Base-by-base conservation (phyloP, 495 filamentous ascomycete genomes). In the Penicillium angulare region DNA sequence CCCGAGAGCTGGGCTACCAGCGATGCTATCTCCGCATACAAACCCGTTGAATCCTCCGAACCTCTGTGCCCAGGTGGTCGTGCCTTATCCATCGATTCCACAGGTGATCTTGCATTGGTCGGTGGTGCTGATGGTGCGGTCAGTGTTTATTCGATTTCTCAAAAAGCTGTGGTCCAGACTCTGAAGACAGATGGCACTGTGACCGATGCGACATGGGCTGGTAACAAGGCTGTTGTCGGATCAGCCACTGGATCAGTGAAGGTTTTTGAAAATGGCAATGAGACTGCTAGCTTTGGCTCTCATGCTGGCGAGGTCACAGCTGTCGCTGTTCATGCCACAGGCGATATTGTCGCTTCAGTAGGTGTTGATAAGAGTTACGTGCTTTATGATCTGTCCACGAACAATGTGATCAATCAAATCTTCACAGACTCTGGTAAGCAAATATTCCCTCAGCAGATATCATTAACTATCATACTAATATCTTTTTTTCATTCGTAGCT, bases 341-440 rank as follows among this genome's bases (percentile, higher is more conserved):
- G 84, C 24, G 84, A 90, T 17, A 85, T 98, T 52, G 72, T 96
- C 17, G 92, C 87, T 8, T 96, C 91, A 0, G 84, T 92, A 23
- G 93, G 93, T 42, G 80, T 82, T 3, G 93, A 98, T 66, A 97
- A 96, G 78, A 93, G 88, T 71, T 93, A 90, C 60, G 83, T 93
- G 3, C 81, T 97, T 56, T 96, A 97, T 64, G 91, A 98, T 64
- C 66, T 96, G 49, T 67, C 78, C 23, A 80, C 75, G 7, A 73
- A 80, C 53, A 78, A 83, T 50, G 76, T 81, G 29, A 80, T 90
- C 13, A 84, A 82, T 21, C 90, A 92, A 53, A 80, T 91, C 33
- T 93, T 86, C 61, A 89, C 84, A 20, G 86, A 95, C 64, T 78
- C 86, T 52, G 80, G 92, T 95, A 85, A 66, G 89, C 73, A 46